Evolutionary conservation across 306 rosid genomes (phyloP), one percentile per base, ranked within the genome.

Genomic region (Glycine soja): DNA sequence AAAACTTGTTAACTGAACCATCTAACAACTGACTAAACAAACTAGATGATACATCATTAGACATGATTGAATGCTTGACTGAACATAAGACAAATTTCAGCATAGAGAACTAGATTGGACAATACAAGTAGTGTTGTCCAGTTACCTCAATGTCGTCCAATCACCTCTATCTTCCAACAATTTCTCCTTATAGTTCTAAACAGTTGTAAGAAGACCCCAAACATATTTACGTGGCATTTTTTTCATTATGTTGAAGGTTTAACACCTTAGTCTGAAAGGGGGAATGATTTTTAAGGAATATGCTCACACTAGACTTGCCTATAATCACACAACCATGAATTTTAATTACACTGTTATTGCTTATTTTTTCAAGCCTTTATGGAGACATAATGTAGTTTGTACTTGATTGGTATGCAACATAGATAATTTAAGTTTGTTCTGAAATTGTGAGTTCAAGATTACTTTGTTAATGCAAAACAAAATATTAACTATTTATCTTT

Each of bases 221-320:
- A 48, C 70, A 66, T 80, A 45, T 53, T 74, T 45, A 54, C 16
- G 12, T 67, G 36, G 63, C 30, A 52, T 15, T 54, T 56, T n/a
- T 6, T 7, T 48, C n/a, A 19, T 45, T 15, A 54, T 8, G 56
- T 43, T 80, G 72, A 64, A 65, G 73, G 32, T 40, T 70, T 67
- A 34, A 65, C 65, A 58, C 38, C 42, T 68, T 24, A 53, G 76
- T 70, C 34, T 75, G 74, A 50, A 53, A 65, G 53, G 78, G 56
- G 48, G 74, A 78, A 45, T 50, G 5, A 45, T 48, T 78, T 74
- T 74, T 38, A 14, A 36, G 54, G 65, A 48, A 52, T 56, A 38
- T 75, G 46, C 45, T 34, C 48, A 3, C 10, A 13, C 50, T 75
- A 73, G 78, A 75, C 80, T 81, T 75, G 24, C 54, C 71, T 72